A percentile compares a stretch with the other conserved stretches of the same genome.
Conservation (phyloP, 129 eudicot genomes). For the Centaurea solstitialis region DNA sequence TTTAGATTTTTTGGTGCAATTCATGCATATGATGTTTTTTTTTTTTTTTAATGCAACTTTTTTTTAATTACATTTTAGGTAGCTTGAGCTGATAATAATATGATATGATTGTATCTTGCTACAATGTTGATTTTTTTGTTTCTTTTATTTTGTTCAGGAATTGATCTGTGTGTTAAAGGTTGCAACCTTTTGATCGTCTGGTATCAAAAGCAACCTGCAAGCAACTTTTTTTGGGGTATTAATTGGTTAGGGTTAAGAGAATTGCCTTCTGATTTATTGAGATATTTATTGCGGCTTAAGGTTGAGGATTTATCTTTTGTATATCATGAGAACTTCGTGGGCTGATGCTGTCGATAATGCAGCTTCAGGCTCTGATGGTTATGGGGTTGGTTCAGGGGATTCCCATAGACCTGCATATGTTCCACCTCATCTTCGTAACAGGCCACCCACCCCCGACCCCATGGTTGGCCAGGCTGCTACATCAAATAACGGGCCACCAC, state of each 20-base stretch:
- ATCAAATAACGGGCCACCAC: slow-evolving; percentile 43
- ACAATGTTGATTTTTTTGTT: neutral
- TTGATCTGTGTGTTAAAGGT: slow-evolving; percentile 22
- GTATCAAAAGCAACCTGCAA: slow-evolving; percentile 5
- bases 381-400: slow-evolving; percentile 36
- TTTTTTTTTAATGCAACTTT: too few species aligned
- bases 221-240: slow-evolving; percentile 18
- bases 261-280: slow-evolving; percentile 12
- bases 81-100: neutral
- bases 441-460: slow-evolving; percentile 49
- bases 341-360: slow-evolving; percentile 86
- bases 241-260: slow-evolving; percentile 21
- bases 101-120: neutral
- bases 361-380: slow-evolving; percentile 52
- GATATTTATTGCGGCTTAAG: neutral
- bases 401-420: slow-evolving; percentile 63
- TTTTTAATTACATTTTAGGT: neutral
- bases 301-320: slow-evolving; percentile 8
- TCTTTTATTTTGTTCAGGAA: slow-evolving; percentile 15
- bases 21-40: slow-evolving; percentile 9
- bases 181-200: neutral
- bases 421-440: slow-evolving; percentile 87
- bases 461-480: slow-evolving; percentile 37
- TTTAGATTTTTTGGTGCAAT: neutral
- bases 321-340: slow-evolving; percentile 74